phyloP scores from a whole-genome alignment of 2,329 filamentous ascomycete species.

The Malbranchea cinnamomea region DNA sequence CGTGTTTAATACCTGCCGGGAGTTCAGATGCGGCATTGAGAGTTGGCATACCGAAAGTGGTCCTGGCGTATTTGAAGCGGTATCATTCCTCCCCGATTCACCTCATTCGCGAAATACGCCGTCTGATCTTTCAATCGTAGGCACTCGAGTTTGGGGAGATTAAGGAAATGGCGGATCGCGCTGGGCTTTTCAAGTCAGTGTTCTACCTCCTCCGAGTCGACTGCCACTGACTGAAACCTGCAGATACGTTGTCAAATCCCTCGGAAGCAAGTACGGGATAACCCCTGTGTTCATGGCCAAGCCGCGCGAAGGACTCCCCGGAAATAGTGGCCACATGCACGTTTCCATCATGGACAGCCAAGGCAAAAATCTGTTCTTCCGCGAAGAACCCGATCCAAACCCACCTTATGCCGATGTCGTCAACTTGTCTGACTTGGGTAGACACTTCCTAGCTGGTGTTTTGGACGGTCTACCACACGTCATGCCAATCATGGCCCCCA shows the following conservation, averaged over 20 bases:
- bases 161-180: slow-evolving; percentile 78
- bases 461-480: slow-evolving; percentile 81
- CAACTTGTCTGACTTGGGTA: slow-evolving; percentile 70
- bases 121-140: slow-evolving; percentile 22
- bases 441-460: slow-evolving; percentile 84
- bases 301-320: slow-evolving; percentile 74
- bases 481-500: slow-evolving; percentile 90
- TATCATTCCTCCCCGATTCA: slow-evolving; percentile 14
- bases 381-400: slow-evolving; percentile 55
- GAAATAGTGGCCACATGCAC: slow-evolving; percentile 94
- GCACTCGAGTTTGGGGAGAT: slow-evolving; percentile 82
- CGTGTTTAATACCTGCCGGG: slow-evolving; percentile 63
- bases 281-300: slow-evolving; percentile 99
- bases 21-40: slow-evolving; percentile 70
- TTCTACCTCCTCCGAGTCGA: neutral
- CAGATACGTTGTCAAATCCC: slow-evolving; percentile 72
- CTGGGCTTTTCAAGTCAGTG: slow-evolving; percentile 74
- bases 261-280: slow-evolving; percentile 75
- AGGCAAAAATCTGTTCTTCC: slow-evolving; percentile 73
- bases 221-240: neutral
- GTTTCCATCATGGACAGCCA: slow-evolving; percentile 67
- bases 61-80: slow-evolving; percentile 88
- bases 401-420: slow-evolving; percentile 61
- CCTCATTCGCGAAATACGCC: neutral
- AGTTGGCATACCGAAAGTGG: slow-evolving; percentile 94